Evolutionary conservation across 1,284 basidiomycete genomes (phyloP), one percentile per base, ranked within the genome.

Genomic region (Neolentinus lepideus): DNA sequence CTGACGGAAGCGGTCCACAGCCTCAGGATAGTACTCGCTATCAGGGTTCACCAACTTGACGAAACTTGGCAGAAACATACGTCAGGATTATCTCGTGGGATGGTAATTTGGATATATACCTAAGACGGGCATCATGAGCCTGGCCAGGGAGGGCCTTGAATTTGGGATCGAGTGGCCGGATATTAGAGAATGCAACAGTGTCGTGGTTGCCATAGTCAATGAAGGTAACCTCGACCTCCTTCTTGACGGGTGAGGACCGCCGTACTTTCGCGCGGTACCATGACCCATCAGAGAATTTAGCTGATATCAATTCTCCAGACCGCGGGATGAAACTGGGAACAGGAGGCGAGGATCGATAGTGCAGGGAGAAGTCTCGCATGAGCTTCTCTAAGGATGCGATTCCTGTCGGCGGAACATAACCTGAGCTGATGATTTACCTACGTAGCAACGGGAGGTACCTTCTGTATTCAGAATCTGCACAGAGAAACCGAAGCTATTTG

Each of bases 261-360:
- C 88, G 87, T 60, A 97, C 86, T 72, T 85, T 90, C 45, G 94
- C 94, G 56, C 94, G 89, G 71, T 97, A 98, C 94, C 94, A 98
- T 57, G 87, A 80, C 24, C 91, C 88, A 69, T 97, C 94, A 21
- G 87, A 90, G 70, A 91, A 92, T 67, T 90, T 90, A 9, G 89
- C 94, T 22, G 92, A 92, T 19, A 98, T 92, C 22, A 97, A 77
- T 58, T 98, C 94, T 26, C 94, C 94, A 19, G 79, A 81, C 65
- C 81, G 85, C 1, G 94, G 95, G 2, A 76, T 73, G 66, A 93
- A 95, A 53, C 79, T 80, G 26, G 84, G 63, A 0, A 88, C 75
- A 3, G 80, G 67, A 6, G 79, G 70, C 3, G 81, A 70, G 19
- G 84, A 76, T 36, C 81, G 81, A 52, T 84, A 82, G 71, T 97